Evolutionary conservation across 179 eudicot species (phyloP), one percentile per base, ranked within the genome.

Genomic region (Corrigiola litoralis): DNA sequence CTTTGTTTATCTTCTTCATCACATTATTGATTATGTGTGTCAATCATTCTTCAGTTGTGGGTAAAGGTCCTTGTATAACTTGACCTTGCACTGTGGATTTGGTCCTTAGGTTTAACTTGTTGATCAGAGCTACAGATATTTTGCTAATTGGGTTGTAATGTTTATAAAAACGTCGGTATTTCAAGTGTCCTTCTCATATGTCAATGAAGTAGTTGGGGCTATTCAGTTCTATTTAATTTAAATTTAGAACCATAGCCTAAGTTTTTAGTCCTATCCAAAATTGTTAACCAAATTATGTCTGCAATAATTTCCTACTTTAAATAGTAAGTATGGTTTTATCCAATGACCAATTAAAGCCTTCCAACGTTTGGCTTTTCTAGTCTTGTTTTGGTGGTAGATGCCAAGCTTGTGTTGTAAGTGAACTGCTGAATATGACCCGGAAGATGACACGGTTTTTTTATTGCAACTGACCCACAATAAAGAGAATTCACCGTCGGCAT

Each of bases 91-190:
- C 67, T 49, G 42, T 36, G 60, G 70, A 63, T 72, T 65, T 72
- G 70, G 66, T 59, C 61, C 55, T 40, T 66, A 58, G 71, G 67
- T 51, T 72, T 66, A 66, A 72, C 76, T 48, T 66, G 71, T 57
- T 65, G 59, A 72, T 72, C 75, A 63, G 63, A 69, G 61, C 55
- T 65, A 70, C 46, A 50, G 69, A 71, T 65, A 16, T 48, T 73
- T 65, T 67, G 79, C 79, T 76, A 76, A 76, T 76, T 71, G 75
- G 72, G 65, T 61, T 76, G 75, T 67, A 62, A 48, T 75, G 79
- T 75, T 66, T 61, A 75, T 70, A 71, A 24, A 75, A 69, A 40
- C 20, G n/a, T 37, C 59, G 65, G 68, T 66, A 40, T 63, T 75
- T 55, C 40, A 34, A 66, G 65, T 71, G 75, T 71, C 48, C 2